phyloP scores from a whole-genome alignment of 2,329 filamentous ascomycete species.

The Pseudopithomyces chartarum region DNA sequence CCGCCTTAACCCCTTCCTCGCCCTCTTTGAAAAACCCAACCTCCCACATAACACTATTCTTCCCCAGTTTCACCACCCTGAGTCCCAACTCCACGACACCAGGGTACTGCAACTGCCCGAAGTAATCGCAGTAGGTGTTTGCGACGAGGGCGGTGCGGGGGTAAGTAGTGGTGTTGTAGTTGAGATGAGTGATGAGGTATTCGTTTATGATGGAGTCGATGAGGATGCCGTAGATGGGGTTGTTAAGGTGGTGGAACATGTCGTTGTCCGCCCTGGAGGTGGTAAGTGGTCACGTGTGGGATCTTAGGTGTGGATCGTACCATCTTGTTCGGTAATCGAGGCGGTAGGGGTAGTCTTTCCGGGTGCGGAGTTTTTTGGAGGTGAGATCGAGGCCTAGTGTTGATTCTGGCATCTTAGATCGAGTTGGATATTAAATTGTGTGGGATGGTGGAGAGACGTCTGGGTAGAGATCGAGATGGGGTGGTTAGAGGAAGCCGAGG shows the following conservation, averaged over 20 bases:
- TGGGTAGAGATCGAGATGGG: neutral
- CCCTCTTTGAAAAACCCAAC: constrained; percentile 82
- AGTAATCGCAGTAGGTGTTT: constrained; percentile 84
- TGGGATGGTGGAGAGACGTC: neutral
- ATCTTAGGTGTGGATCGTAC: constrained; percentile 51
- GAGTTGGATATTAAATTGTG: neutral
- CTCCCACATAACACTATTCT: constrained; percentile 88
- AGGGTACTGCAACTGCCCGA: constrained; percentile 80
- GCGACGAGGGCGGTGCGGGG: constrained; percentile 82
- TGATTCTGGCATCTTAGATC: neutral
- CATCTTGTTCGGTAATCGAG: constrained; percentile 88
- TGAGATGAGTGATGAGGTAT: constrained; percentile 81
- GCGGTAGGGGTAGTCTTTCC: constrained; percentile 76
- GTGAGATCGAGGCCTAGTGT: neutral
- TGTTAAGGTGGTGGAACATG: constrained; percentile 95
- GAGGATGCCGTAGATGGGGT: constrained; percentile 82
- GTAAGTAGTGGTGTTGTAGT: constrained; percentile 71
- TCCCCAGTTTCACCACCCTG: constrained; percentile 81
- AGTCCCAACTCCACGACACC: constrained; percentile 80
- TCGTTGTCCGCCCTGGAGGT: constrained; percentile 80
- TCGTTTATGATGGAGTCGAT: constrained; percentile 91
- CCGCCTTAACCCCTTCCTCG: constrained; percentile 74
- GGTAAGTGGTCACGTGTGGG: neutral
- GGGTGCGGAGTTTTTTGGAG: constrained; percentile 54
- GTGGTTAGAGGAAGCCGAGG: neutral